phyloP scores from a whole-genome alignment of 202 grass and related monocot genomes.

The Carex arenaria region DNA sequence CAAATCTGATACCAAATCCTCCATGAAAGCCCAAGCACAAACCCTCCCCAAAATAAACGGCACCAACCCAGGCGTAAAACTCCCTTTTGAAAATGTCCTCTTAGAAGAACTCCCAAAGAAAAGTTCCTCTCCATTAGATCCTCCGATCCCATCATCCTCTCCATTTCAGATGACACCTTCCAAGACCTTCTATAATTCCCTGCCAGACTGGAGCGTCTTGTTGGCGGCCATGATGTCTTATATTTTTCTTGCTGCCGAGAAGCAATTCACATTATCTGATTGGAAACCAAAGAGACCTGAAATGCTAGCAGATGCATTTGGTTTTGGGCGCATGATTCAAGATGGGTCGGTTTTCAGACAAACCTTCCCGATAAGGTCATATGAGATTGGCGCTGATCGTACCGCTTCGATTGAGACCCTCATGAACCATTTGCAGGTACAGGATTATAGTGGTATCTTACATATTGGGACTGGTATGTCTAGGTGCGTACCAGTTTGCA shows the following conservation, averaged over 20 bases:
- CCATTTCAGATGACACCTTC: constrained; percentile 22
- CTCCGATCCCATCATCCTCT: constrained; percentile 20
- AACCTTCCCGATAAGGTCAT: constrained; percentile 91
- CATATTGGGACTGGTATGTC: background rate
- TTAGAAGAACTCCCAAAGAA: constrained; percentile 25
- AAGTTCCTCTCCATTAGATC: constrained; percentile 31
- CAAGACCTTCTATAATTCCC: constrained; percentile 80
- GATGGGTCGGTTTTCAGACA: constrained; percentile 86
- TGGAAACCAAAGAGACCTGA: constrained; percentile 86
- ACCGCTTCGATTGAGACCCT: constrained; percentile 95
- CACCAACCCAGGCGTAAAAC: constrained; percentile 56
- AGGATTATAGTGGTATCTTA: background rate
- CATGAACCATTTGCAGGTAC: constrained; percentile 99
- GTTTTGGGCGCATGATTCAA: constrained; percentile 84
- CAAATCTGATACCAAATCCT: constrained; percentile 30
- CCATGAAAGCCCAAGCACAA: constrained; percentile 70
- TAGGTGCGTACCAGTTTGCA: background rate
- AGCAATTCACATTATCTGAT: constrained; percentile 88
- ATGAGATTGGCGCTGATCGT: constrained; percentile 94
- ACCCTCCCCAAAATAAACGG: constrained; percentile 74
- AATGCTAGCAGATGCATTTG: constrained; percentile 83
- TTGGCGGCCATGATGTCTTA: constrained; percentile 77
- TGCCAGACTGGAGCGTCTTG: constrained; percentile 97
- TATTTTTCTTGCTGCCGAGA: constrained; percentile 93
- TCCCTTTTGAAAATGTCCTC: constrained; percentile 16